Evolutionary conservation across 1,284 basidiomycete species (phyloP).

Genomic region (Moesziomyces antarcticus): DNA sequence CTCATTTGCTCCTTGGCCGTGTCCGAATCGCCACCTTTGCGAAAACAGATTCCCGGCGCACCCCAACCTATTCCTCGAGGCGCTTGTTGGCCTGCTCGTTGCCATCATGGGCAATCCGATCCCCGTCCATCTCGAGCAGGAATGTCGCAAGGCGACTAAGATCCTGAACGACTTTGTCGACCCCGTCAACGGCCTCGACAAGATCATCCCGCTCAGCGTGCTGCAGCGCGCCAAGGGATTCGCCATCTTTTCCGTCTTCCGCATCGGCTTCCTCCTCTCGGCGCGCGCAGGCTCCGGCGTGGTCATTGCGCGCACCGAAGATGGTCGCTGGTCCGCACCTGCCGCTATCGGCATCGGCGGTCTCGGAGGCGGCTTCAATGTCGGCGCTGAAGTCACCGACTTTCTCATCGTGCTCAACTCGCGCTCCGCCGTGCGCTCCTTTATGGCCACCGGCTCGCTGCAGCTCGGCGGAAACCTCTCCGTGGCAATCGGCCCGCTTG

Average conservation of each 20-base stretch:
- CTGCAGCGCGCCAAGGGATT: slow-evolving; percentile 81
- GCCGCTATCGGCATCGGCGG: slow-evolving; percentile 91
- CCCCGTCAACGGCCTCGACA: slow-evolving; percentile 61
- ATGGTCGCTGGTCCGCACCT: slow-evolving; percentile 93
- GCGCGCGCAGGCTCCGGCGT: slow-evolving; percentile 85
- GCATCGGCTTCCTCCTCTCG: slow-evolving; percentile 73
- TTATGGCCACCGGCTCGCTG: slow-evolving; percentile 93
- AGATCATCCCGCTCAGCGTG: slow-evolving; percentile 69
- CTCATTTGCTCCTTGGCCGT: too few relatives aligned
- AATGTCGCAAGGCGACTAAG: slow-evolving; percentile 72
- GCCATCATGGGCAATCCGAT: slow-evolving; percentile 64
- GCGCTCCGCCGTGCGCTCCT: slow-evolving; percentile 77
- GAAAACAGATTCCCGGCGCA: too few relatives aligned
- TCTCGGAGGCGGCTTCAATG: slow-evolving; percentile 82
- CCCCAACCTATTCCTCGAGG: not conserved
- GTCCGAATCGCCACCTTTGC: too few relatives aligned
- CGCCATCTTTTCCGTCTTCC: slow-evolving; percentile 73
- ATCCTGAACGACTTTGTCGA: slow-evolving; percentile 64
- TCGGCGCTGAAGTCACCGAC: slow-evolving; percentile 89
- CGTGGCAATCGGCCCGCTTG: slow-evolving; percentile 89
- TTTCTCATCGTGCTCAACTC: slow-evolving; percentile 93
- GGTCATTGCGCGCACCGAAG: slow-evolving; percentile 84
- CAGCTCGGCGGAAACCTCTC: slow-evolving; percentile 76
- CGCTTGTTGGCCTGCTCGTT: not conserved
- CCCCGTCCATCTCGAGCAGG: slow-evolving; percentile 70